Percentiles rank a stretch among this genome's conserved stretches.
These are phyloP conservation scores for Takakia lepidozioides DNA, from an alignment of 225 moss, liverwort and hornwort species.

Conservation along the genomic window DNA sequence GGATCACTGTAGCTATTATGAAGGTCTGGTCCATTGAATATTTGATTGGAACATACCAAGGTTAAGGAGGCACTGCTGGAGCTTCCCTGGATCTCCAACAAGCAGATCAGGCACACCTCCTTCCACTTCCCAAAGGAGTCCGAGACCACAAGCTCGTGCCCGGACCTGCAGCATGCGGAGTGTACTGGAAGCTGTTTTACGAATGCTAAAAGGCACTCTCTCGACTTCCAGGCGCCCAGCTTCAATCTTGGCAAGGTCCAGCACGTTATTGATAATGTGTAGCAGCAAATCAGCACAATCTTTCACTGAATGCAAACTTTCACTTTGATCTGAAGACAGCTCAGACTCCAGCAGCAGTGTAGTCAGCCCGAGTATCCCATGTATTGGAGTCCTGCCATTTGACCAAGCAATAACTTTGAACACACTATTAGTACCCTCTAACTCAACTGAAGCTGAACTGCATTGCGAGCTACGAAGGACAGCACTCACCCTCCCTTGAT, in stretches of 20 bases:
- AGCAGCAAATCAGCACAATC: constrained; percentile 89
- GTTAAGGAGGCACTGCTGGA: constrained; percentile 82
- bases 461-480: too few relatives aligned
- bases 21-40: too few relatives aligned
- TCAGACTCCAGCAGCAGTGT: constrained; percentile 70
- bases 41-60: constrained; percentile 65
- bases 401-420: too few relatives aligned
- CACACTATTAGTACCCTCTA: neutral
- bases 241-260: constrained; percentile 89
- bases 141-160: constrained; percentile 59
- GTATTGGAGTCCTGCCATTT: constrained; percentile 76
- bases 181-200: constrained; percentile 67
- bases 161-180: constrained; percentile 83
- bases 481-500: too few relatives aligned
- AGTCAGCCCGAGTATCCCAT: constrained; percentile 88
- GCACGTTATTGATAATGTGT: constrained; percentile 86
- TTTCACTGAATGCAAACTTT: constrained; percentile 69
- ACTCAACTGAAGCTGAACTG: neutral
- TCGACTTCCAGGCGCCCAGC: constrained; percentile 89
- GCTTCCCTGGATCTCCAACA: constrained; percentile 76
- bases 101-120: constrained; percentile 51
- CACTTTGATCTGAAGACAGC: constrained; percentile 67
- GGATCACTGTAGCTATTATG: too few relatives aligned
- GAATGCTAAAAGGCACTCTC: constrained; percentile 65
- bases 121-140: constrained; percentile 66